A percentile compares a stretch with the other conserved stretches of the same genome.
Evolutionary conservation across 148 eudicot species (phyloP).

Genomic region (Silene uniflora): DNA sequence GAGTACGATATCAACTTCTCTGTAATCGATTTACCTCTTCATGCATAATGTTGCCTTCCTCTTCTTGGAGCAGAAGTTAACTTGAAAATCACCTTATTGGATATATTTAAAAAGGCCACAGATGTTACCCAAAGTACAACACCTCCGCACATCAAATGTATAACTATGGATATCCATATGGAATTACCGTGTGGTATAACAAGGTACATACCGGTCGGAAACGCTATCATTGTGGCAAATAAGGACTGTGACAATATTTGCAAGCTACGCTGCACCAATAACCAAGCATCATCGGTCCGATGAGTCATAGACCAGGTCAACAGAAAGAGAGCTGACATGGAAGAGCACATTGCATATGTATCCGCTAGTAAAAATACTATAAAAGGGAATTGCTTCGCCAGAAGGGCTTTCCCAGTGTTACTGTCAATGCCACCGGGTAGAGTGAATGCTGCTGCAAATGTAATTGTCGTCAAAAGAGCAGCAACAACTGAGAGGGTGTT

Average conservation of each 20-base stretch:
- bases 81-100: too few species aligned
- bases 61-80: too few species aligned
- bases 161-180: neutral
- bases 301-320: too few species aligned
- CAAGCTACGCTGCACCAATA: constrained; percentile 10
- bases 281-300: too few species aligned
- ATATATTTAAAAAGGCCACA: too few species aligned
- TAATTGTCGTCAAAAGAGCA: constrained; percentile 26
- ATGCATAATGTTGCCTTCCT: too few species aligned
- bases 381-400: constrained; percentile 8
- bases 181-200: neutral
- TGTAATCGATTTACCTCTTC: too few species aligned
- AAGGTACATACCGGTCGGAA: constrained; percentile 3
- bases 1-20: too few species aligned
- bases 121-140: neutral
- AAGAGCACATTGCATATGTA: too few species aligned
- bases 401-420: constrained; percentile 1
- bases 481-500: constrained; percentile 23
- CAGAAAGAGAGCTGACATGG: too few species aligned
- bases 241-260: neutral
- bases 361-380: neutral
- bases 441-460: constrained; percentile 24
- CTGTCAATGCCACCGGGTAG: constrained; percentile 22
- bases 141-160: neutral
- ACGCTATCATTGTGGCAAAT: neutral